Base-by-base conservation (phyloP, 495 filamentous ascomycete species). In the Penicillium soppii region DNA sequence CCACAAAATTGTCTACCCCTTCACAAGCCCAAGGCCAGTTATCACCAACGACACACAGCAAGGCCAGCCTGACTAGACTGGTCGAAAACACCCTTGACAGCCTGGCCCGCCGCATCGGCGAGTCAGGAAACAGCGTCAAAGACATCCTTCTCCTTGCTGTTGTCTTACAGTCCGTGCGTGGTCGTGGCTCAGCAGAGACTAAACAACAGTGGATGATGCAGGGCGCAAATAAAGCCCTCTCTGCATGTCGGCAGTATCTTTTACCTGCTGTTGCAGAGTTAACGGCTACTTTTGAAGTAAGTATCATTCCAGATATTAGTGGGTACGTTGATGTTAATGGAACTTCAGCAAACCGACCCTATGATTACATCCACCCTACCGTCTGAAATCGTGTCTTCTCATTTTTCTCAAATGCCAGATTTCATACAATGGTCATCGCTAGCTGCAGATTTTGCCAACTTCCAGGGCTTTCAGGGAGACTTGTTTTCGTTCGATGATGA, bases 61-160 rank as follows among this genome's bases (percentile, higher is more conserved):
- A 65, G 42, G 57, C 56, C 2, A 60, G 53, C 13, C 40, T 68
- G 9, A 53, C 25, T 5, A 53, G 55, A 1, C 39, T 55, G 2
- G 48, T 63, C 20, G 59, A 68, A 15, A 54, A 56, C 16, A 57
- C 65, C 10, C 58, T 65, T 10, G 59, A 63, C 13, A 54, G 46
- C 1, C 40, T 68, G 19, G 63, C 53, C 1, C 59, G 57, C 21
- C 53, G 55, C 1, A 53, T 63, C 10, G 52, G 49, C 17, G 41
- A 59, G 13, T 38, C 48, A 10, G 55, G 57, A n/a, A 60, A 43
- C 43, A 66, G 58, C 20, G n/a, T 66, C 7, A 68, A 68, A 35
- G 58, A 68, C 16, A 30, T 68, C 7, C 46, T 68, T 10, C 52
- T 68, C 0, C 54, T 68, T 9, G 27, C 62, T 4, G 56, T 60